A percentile compares a stretch with the other conserved stretches of the same genome.
These are phyloP conservation scores for Phymatotrichopsis omnivora DNA, from an alignment of 2,329 filamentous ascomycete genomes.

Conservation along the genomic window DNA sequence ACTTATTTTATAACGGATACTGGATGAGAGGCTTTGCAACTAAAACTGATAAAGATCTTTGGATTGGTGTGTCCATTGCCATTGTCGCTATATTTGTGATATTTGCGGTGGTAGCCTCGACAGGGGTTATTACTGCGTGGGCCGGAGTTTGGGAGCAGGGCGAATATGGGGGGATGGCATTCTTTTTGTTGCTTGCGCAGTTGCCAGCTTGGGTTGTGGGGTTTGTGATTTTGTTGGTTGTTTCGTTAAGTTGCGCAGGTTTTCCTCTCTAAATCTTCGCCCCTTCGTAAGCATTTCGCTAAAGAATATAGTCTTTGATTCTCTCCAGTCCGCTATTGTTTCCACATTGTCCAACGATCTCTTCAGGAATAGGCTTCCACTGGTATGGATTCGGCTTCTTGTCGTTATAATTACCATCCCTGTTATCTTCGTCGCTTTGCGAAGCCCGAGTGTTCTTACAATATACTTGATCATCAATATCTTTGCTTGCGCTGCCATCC, in stretches of 20 bases:
- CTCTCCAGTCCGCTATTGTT: slow-evolving; percentile 71
- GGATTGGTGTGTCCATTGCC: slow-evolving; percentile 62
- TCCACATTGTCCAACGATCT: slow-evolving; percentile 76
- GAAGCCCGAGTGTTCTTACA: slow-evolving; percentile 62
- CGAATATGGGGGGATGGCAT: slow-evolving; percentile 57
- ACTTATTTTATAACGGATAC: slow-evolving; percentile 74
- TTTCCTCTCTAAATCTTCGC: too few species aligned
- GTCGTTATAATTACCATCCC: slow-evolving; percentile 67
- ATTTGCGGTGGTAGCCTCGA: slow-evolving; percentile 59
- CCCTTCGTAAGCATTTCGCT: background rate
- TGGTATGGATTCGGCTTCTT: slow-evolving; percentile 59
- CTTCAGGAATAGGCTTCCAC: slow-evolving; percentile 68
- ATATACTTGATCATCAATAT: slow-evolving; percentile 77
- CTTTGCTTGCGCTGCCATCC: slow-evolving; percentile 64
- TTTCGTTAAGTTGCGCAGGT: slow-evolving; percentile 60
- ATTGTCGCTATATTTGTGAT: slow-evolving; percentile 55
- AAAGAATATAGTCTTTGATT: slow-evolving; percentile 52
- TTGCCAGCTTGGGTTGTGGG: slow-evolving; percentile 74
- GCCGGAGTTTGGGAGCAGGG: slow-evolving; percentile 51
- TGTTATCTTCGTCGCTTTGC: slow-evolving; percentile 61
- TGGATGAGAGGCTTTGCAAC: slow-evolving; percentile 79
- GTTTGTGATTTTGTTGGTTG: slow-evolving; percentile 69
- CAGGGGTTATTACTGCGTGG: slow-evolving; percentile 69
- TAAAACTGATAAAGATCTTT: slow-evolving; percentile 66
- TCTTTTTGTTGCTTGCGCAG: slow-evolving; percentile 63